Base-by-base conservation (phyloP, 2,329 filamentous ascomycete species). In the Orbilia quercus region DNA sequence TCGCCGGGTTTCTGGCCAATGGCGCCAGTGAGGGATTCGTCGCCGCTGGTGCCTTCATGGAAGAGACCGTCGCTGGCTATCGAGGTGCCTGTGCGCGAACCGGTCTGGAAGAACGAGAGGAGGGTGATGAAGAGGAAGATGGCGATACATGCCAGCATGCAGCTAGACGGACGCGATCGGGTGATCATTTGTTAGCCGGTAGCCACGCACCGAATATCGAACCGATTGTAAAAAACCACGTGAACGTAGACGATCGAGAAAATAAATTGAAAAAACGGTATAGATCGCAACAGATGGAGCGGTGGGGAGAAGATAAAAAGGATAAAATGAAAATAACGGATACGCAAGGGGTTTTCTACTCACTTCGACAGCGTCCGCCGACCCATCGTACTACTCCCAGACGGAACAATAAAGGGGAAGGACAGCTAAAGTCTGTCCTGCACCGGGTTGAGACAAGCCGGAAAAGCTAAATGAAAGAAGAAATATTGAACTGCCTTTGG, bases 111-210 rank as follows among this genome's bases (percentile, higher is more conserved):
- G 65, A 76, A 75, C 7, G 76, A 58, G 16, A 66, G 63, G 28
- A 77, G 70, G 6, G 74, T 77, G 60, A 77, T 58, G 54, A 77
- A 76, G 23, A 77, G 64, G 23, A 77, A 74, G 31, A 77, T 54
- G n/a, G 73, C 63, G 22, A 74, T 59, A 31, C 74, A 44, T 22
- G 74, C 74, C 23, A 77, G 60, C 51, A 76, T 60, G 63, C 67
- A 75, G 25, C 67, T 77, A n/a, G 20, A 16, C 22, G n/a, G 20
- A 7, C 28, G 23, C 36, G 22, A 23, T 16, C 53, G 53, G 31
- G 31, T 18, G 6, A 55, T 11, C 53, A 28, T 31, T 9, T 18
- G 53, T 42, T 57, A 54, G 51, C 51, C 31, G 12, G 51, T 7
- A 40, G 36, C 36, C 36, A 40, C 36, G 12, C 36, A 31, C 9